Evolutionary conservation across 1,284 basidiomycete species (phyloP), one percentile per base, ranked within the genome.

Genomic region (Austropuccinia psidii): DNA sequence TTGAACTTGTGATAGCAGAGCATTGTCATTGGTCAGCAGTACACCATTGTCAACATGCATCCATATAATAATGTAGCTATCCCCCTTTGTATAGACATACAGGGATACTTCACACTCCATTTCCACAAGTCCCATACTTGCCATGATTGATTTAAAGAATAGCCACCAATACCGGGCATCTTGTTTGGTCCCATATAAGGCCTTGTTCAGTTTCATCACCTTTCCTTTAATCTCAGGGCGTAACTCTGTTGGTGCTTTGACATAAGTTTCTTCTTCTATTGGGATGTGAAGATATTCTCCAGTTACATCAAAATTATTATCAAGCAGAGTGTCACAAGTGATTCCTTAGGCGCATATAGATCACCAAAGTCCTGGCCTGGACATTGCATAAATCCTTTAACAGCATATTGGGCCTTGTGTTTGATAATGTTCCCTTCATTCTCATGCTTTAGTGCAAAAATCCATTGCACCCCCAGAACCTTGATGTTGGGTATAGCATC

Each of bases 131-230:
- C 24, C 45, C 4, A 55, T 9, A 4, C 21, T 7, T 55, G 52
- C 4, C 47, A 55, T 9, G 27, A 55, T 55, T 6, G 4, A 3
- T 29, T 55, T 55, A 31, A 55, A 55, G 24, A 29, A 31, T 27
- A 67, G 17, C 65, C 50, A 67, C 65, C 65, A 67, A 21, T 33
- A 67, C 13, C 50, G 13, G 6, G 7, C 65, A 7, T 47, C 65
- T 33, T 67, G 47, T n/a, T 24, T 33, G 6, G 65, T 67, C 5
- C 65, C 65, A 35, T 67, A 55, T 19, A 64, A 27, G 4, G 60
- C 60, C 8, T 21, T 39, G 15, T 5, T 6, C 2, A 67, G 29
- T 67, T 35, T 52, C 31, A 39, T 33, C 2, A 41, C 47, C n/a
- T 67, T 67, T 55, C 47, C 65, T 37, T 52, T 11, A 4, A 57